phyloP scores from a whole-genome alignment of 2,329 filamentous ascomycete genomes.

The Neonectria magnoliae region DNA sequence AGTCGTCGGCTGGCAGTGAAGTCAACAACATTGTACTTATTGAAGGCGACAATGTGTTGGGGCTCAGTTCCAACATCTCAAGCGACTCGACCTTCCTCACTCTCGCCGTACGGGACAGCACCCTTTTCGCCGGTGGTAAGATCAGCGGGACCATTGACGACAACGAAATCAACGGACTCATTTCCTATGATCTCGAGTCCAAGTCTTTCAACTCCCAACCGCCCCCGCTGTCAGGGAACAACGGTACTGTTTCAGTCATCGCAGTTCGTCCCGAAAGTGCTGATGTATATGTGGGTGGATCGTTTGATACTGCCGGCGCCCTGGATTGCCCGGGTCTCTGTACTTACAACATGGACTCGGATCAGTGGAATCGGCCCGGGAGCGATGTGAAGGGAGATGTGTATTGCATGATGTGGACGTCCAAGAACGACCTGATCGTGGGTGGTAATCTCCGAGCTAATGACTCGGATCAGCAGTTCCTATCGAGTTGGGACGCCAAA shows the following conservation, averaged over 20 bases:
- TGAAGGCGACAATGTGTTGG: constrained; percentile 79
- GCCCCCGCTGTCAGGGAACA: constrained; percentile 75
- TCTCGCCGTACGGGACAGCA: constrained; percentile 72
- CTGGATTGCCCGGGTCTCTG: constrained; percentile 86
- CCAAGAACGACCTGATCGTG: constrained; percentile 75
- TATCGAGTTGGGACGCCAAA: constrained; percentile 79
- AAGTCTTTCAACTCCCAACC: constrained; percentile 77
- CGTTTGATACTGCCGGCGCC: constrained; percentile 83
- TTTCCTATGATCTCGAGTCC: constrained; percentile 79
- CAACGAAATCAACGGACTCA: constrained; percentile 73
- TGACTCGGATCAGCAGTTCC: constrained; percentile 67
- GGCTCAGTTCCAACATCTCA: constrained; percentile 73
- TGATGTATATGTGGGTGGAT: constrained; percentile 87
- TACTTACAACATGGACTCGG: constrained; percentile 74
- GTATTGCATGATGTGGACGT: constrained; percentile 79
- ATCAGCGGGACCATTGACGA: constrained; percentile 76
- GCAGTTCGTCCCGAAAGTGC: constrained; percentile 73
- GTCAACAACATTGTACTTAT: constrained; percentile 86
- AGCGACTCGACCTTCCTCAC: constrained; percentile 79
- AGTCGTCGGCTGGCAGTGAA: constrained; percentile 72
- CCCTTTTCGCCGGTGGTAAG: constrained; percentile 84
- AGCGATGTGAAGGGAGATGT: constrained; percentile 76
- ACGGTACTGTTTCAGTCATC: constrained; percentile 80
- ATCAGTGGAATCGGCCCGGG: constrained; percentile 85
- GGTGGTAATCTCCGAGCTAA: constrained; percentile 80